phyloP scores from a whole-genome alignment of 257 asterid genomes.

The Primulina eburnea region DNA sequence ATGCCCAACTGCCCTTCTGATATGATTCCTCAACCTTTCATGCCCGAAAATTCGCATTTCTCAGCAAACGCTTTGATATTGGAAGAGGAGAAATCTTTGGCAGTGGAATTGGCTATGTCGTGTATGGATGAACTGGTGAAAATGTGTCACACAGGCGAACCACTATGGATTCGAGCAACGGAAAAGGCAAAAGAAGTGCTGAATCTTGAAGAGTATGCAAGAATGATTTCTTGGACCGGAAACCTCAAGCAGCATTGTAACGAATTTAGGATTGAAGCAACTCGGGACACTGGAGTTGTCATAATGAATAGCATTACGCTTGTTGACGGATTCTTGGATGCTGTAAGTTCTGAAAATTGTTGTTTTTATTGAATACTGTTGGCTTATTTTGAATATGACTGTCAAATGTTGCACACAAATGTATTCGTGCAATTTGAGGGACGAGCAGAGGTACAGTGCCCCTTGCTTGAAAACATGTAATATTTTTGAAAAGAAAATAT shows the following conservation, averaged over 20 bases:
- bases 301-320: slow-evolving; percentile 91
- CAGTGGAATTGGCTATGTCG: slow-evolving; percentile 67
- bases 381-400: not conserved
- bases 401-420: too few species aligned
- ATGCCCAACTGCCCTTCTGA: slow-evolving; percentile 33
- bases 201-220: slow-evolving; percentile 48
- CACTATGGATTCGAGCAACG: slow-evolving; percentile 54
- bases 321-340: slow-evolving; percentile 84
- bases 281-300: slow-evolving; percentile 66
- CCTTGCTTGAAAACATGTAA: too few species aligned
- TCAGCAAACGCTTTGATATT: slow-evolving; percentile 45
- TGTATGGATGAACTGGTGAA: slow-evolving; percentile 56
- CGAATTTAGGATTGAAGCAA: slow-evolving; percentile 61
- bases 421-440: too few species aligned
- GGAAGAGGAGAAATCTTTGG: slow-evolving; percentile 74
- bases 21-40: slow-evolving; percentile 47
- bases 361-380: not conserved
- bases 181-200: slow-evolving; percentile 41
- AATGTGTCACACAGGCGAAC: slow-evolving; percentile 63
- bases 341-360: slow-evolving; percentile 41
- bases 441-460: too few species aligned
- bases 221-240: slow-evolving; percentile 60
- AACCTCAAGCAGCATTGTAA: slow-evolving; percentile 31
- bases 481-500: too few species aligned
- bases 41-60: slow-evolving; percentile 53